Base-by-base conservation (phyloP, 2,329 filamentous ascomycete species). In the Alternaria brassicae region DNA sequence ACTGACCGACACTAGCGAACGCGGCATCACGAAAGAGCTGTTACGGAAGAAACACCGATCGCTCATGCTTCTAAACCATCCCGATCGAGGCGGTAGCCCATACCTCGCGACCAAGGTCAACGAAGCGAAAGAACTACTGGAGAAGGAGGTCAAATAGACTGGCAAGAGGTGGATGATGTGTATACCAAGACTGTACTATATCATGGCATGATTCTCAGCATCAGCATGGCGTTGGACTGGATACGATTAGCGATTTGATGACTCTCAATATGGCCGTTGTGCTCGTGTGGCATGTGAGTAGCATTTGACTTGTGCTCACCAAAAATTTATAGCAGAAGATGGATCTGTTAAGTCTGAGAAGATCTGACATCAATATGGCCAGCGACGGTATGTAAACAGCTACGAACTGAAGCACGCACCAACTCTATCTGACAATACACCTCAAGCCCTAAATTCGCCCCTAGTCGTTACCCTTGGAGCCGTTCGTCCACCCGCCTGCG, bases 91-190 rank as follows among this genome's bases (percentile, higher is more conserved):
- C 67, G 95, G 95, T 37, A 97, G 93, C 76, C 95, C 95, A 7
- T 99, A 98, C 77, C 82, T 99, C 42, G 95, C 95, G 13, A 97
- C 93, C 53, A 99, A 99, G 80, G 91, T 99, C 77, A 99, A 99
- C 81, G 95, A 99, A 79, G 95, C 95, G 37, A 99, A 99, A 80
- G 94, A 98, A 78, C 87, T 98, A 64, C 78, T 99, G 68, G 95
- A 99, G 77, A 97, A 97, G 80, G 74, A 77, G 47, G 61, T 77
- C 2, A 77, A 77, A 60, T 72, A n/a, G 70, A 36, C 36, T 10
- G 10, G 2, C 25, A 32, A 32, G 27, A 53, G 25, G 32, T 41
- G 28, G 30, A 37, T 23, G n/a, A 55, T 30, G 19, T 65, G 58
- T 67, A 63, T 66, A 64, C 44, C 41, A 66, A 66, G 57, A 64